Evolutionary conservation across 164 flowering plant genomes (phyloP).

Genomic region (Magnolia changhungtana): DNA sequence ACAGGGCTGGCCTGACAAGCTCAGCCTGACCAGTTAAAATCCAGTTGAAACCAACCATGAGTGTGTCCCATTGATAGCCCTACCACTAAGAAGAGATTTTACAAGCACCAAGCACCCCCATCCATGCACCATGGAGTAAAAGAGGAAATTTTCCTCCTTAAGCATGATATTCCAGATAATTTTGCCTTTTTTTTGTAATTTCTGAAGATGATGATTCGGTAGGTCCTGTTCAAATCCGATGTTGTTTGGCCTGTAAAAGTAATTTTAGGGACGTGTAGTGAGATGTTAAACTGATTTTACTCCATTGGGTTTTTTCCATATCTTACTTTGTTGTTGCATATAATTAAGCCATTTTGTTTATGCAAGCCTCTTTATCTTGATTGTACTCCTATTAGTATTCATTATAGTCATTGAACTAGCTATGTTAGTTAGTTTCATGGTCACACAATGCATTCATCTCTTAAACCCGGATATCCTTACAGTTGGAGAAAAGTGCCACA

Average conservation of each 20-base stretch:
- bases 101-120: background rate
- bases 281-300: background rate
- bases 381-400: background rate
- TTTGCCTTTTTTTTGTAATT: too few relatives aligned
- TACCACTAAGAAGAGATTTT: too few relatives aligned
- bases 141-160: too few relatives aligned
- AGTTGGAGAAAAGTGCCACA: conserved; percentile 91
- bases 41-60: too few relatives aligned
- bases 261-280: background rate
- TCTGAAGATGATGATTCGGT: too few relatives aligned
- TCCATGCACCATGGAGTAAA: background rate
- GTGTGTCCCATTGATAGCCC: too few relatives aligned
- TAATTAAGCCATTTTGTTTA: background rate
- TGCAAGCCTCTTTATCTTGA: background rate
- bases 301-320: background rate
- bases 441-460: background rate
- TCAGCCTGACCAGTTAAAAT: too few relatives aligned
- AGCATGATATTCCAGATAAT: too few relatives aligned
- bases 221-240: too few relatives aligned
- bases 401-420: background rate
- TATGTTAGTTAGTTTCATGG: background rate
- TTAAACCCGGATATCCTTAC: conserved; percentile 12
- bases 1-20: too few relatives aligned
- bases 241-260: too few relatives aligned
- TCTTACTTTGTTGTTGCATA: background rate